Evolutionary conservation across 768 basidiomycete genomes (phyloP), one percentile per base, ranked within the genome.

Genomic region (Pleurotus djamor): DNA sequence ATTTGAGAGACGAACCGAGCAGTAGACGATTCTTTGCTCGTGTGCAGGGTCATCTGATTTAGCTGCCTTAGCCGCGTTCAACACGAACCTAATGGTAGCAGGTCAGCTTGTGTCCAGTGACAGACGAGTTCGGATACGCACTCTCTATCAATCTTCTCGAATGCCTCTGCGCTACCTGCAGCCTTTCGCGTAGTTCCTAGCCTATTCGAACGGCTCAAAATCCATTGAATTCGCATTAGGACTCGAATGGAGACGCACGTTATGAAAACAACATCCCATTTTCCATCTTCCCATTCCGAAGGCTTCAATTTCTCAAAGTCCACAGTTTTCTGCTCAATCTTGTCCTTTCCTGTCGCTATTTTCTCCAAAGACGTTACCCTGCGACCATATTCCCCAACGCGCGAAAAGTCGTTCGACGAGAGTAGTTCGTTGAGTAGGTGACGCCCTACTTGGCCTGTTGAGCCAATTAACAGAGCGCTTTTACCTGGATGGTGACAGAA

Each of bases 141-240:
- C 85, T 89, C 86, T 70, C 87, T 75, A 65, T 92, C 92, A 59
- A 93, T 91, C 74, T 83, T 89, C 67, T 87, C 86, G 62, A 91
- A 93, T 7, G 79, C 79, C 37, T 79, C 83, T 0, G 80, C 81
- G 62, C 86, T 81, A 3, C 89, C 89, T 0, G 89, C 91, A 13
- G 35, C 60, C 13, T 78, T 81, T 28, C 72, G 77, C 10, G 84
- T 86, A 16, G 91, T 92, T 6, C 91, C 92, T 7, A 93, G 70
- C 2, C 85, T 6, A 10, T 34, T 50, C 14, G 4, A 51, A 14
- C 12, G 41, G 45, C 32, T 13, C 45, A n/a, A 6, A 28, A 28
- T 28, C 21, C 21, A 28, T 28, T 28, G 21, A 28, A 28, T 28
- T 28, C 21, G 21, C 21, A 28, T 28, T 28, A 28, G 21, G 21